Base-by-base conservation (phyloP, 1,284 basidiomycete genomes). In the Rhodotorula sp. region DNA sequence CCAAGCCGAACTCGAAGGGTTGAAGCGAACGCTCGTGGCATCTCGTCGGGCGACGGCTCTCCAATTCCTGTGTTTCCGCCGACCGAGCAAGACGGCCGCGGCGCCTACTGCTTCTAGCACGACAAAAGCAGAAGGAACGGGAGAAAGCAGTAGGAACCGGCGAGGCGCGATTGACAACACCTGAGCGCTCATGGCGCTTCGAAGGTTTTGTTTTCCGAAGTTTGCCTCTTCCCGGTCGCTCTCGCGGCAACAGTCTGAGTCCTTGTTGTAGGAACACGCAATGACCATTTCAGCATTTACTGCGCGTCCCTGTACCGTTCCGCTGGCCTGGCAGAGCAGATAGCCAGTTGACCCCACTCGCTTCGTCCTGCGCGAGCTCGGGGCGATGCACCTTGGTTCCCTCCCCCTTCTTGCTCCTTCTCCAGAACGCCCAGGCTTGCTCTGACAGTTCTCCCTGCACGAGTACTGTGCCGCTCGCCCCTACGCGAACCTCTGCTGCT, bases 31-130 rank as follows among this genome's bases (percentile, higher is more conserved):
- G 34, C 83, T 99, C 69, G 87, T 89, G 58, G 91, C 94, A 69
- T 90, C 91, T 62, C 85, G 95, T 57, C 87, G 92, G 66, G 90
- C 92, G 57, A 98, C 95, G 2, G 92, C 92, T 8, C 89, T 98
- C 68, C 93, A 97, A 80, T 99, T 97, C 77, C 82, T 98, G 79
- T 99, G 97, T 69, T 77, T 79, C 63, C 64, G 71, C 6, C 43
- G 64, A 28, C 64, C 72, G 48, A 71, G 66, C 64, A 71, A 68
- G 55, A 48, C 48, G 21, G 23, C 68, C 0, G 21, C 60, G 8
- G 47, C 28, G 10, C 47, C 49, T 26, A 55, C 54, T 12, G 57
- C 54, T 23, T 59, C 60, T 45, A 60, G 57, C n/a, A 56, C 61
- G 26, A 28, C 56, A 26, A 31, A 28, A 2, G 38, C 63, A 18